These are phyloP conservation scores for Paracoccidioides brasiliensis DNA, from an alignment of 2,329 filamentous ascomycete genomes.

Conservation along the genomic window DNA sequence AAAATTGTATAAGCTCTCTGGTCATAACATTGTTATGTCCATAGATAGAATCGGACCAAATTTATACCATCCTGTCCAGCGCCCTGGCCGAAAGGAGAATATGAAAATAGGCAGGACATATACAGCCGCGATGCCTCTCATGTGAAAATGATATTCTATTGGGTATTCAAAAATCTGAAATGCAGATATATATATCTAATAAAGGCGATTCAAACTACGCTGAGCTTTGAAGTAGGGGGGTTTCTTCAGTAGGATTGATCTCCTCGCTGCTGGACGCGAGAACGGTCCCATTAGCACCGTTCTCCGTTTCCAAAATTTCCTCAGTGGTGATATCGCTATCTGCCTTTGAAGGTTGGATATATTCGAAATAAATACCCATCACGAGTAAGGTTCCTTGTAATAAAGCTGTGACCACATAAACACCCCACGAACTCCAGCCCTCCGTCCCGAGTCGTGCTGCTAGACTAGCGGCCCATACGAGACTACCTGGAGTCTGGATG, in stretches of 20 bases:
- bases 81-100: not conserved
- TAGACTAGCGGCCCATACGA: constrained; percentile 77
- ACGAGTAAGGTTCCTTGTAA: constrained; percentile 70
- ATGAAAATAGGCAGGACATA: not conserved
- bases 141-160: not conserved
- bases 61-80: not conserved
- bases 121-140: not conserved
- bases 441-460: constrained; percentile 62
- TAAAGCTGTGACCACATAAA: constrained; percentile 72
- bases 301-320: not conserved
- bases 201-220: not conserved
- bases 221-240: constrained; percentile 11
- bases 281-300: not conserved
- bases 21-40: not conserved
- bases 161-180: not conserved
- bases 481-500: constrained; percentile 87
- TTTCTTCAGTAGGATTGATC: constrained; percentile 11
- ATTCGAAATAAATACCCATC: constrained; percentile 65
- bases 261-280: constrained; percentile 4
- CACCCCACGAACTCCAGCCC: constrained; percentile 93
- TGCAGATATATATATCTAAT: not conserved
- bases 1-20: not conserved
- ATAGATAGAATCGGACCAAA: not conserved
- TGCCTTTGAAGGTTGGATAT: constrained; percentile 34
- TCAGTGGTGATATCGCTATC: constrained; percentile 13